Conservation (phyloP, 352 stramenopile genomes). For the Pythium brachiatum region DNA sequence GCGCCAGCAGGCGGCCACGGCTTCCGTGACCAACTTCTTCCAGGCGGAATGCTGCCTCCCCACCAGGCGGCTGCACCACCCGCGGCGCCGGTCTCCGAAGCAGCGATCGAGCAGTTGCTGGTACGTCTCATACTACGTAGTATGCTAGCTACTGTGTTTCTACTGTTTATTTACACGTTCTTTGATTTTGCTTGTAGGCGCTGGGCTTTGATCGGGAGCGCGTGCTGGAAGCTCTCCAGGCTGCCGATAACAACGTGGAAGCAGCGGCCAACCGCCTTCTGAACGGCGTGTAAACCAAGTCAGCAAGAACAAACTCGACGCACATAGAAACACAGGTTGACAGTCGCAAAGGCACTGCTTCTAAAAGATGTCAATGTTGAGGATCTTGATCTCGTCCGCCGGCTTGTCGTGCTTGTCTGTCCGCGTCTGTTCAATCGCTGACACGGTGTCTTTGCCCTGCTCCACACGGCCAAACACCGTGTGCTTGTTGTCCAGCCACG, state of each 20-base stretch:
- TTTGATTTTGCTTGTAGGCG: conserved; percentile 30
- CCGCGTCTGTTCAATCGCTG: conserved; percentile 91
- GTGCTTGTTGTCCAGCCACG: conserved; percentile 97
- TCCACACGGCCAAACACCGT: conserved; percentile 93
- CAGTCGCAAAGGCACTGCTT: not conserved
- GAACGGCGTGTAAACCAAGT: conserved; percentile 50
- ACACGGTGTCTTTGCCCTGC: conserved; percentile 96
- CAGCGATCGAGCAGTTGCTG: conserved; percentile 76
- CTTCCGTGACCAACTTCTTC: conserved; percentile 80
- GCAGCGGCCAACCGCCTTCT: conserved; percentile 78
- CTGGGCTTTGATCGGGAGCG: conserved; percentile 73
- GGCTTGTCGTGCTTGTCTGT: conserved; percentile 84
- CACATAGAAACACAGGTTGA: not conserved
- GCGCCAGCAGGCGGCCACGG: conserved; percentile 45
- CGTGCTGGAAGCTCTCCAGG: conserved; percentile 65
- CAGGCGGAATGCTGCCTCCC: conserved; percentile 54
- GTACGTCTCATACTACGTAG: conserved; percentile 31
- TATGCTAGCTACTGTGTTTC: not conserved
- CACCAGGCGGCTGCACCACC: conserved; percentile 57
- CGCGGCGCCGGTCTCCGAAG: conserved; percentile 61
- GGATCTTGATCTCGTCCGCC: conserved; percentile 81
- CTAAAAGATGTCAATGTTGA: conserved; percentile 88
- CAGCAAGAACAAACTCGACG: not conserved
- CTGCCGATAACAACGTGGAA: conserved; percentile 86
- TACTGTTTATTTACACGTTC: conserved; percentile 7